Conservation (phyloP, 2,329 filamentous ascomycete species). For the Fusarium albosuccineum region DNA sequence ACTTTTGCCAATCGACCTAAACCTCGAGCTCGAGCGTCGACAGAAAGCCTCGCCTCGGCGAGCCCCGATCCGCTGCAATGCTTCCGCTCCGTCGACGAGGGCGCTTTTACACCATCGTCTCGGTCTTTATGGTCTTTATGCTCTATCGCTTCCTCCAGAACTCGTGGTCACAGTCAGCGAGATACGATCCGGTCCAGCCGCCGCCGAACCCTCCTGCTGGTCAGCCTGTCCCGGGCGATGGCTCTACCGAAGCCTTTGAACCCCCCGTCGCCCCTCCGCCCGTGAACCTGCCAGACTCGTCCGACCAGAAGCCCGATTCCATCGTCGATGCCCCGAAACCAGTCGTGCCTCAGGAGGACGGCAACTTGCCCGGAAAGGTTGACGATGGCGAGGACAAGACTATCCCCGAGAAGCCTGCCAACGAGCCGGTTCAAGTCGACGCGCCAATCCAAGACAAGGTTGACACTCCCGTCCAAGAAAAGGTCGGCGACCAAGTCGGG, state of each 20-base stretch:
- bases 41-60: slow-evolving; percentile 44
- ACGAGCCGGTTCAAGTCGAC: slow-evolving; percentile 6
- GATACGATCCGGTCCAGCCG: slow-evolving; percentile 23
- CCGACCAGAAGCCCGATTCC: slow-evolving; percentile 18
- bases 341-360: slow-evolving; percentile 18
- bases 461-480: slow-evolving; percentile 6
- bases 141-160: slow-evolving; percentile 63
- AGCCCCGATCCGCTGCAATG: slow-evolving; percentile 42
- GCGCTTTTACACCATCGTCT: slow-evolving; percentile 69
- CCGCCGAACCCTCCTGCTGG: slow-evolving; percentile 17
- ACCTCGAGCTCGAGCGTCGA: slow-evolving; percentile 1
- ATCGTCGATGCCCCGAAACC: slow-evolving; percentile 26
- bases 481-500: slow-evolving; percentile 15
- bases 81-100: slow-evolving; percentile 72
- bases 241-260: slow-evolving; percentile 32
- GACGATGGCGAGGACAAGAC: background rate
- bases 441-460: background rate
- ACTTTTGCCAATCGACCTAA: background rate
- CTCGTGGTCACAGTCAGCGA: slow-evolving; percentile 51
- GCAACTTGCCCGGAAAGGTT: slow-evolving; percentile 6
- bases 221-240: slow-evolving; percentile 23
- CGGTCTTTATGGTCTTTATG: slow-evolving; percentile 67
- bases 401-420: slow-evolving; percentile 19
- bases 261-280: slow-evolving; percentile 32
- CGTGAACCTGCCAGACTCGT: slow-evolving; percentile 32